These are phyloP conservation scores for Ophiosphaerella korrae DNA, from an alignment of 2,329 filamentous ascomycete genomes.

Conservation along the genomic window DNA sequence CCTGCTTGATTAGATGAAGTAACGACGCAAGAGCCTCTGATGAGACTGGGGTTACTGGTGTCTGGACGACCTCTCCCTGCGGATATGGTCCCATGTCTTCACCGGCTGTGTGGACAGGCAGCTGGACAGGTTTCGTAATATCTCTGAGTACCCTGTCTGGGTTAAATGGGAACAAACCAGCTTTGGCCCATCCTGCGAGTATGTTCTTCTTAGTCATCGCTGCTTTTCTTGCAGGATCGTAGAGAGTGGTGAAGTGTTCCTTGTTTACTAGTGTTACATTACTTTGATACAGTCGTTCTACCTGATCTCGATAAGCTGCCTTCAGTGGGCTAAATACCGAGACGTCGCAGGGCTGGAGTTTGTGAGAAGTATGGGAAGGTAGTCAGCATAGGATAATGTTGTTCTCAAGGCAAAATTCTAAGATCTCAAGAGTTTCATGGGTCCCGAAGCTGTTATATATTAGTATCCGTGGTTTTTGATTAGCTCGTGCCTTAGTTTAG, in stretches of 20 bases:
- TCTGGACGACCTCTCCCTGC: too few relatives aligned
- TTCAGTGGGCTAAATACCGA: neutral
- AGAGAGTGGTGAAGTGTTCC: too few relatives aligned
- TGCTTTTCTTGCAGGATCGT: neutral
- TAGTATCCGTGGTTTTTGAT: neutral
- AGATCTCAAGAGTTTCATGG: neutral
- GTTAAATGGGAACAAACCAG: constrained; percentile 35
- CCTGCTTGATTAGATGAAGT: too few relatives aligned
- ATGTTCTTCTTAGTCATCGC: constrained; percentile 38
- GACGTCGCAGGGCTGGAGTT: neutral
- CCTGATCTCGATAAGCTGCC: too few relatives aligned
- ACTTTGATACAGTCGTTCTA: too few relatives aligned
- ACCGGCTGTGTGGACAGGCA: too few relatives aligned
- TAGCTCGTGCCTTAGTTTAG: too few relatives aligned
- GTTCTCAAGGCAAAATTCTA: neutral
- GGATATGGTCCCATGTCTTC: too few relatives aligned
- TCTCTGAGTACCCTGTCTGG: constrained; percentile 32
- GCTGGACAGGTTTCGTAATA: neutral
- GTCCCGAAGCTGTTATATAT: neutral
- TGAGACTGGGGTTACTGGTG: too few relatives aligned
- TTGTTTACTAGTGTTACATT: too few relatives aligned
- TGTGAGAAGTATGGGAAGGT: neutral
- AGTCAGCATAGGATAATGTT: neutral
- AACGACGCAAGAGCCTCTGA: too few relatives aligned
- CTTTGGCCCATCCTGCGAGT: constrained; percentile 25